phyloP scores from a whole-genome alignment of 768 basidiomycete species.

The Russula dissimulans region DNA sequence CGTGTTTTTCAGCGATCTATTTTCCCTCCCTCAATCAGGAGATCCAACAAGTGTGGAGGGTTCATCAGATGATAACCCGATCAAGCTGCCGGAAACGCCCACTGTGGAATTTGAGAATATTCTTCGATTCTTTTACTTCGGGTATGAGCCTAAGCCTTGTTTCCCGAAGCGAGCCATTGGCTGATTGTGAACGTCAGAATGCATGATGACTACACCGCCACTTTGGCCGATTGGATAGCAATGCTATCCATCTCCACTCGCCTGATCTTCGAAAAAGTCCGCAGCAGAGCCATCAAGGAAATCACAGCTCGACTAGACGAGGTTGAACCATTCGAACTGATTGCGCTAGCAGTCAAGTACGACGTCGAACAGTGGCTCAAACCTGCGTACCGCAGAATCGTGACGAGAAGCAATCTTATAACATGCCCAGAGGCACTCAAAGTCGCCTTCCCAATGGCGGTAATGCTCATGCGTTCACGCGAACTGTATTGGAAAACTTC shows the following conservation, averaged over 20 bases:
- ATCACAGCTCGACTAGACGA: conserved; percentile 1
- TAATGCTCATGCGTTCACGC: conserved; percentile 13
- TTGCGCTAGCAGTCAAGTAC: conserved; percentile 18
- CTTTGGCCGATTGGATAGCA: conserved; percentile 16
- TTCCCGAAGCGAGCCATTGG: not conserved
- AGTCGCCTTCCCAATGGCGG: not conserved
- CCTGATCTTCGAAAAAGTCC: conserved; percentile 11
- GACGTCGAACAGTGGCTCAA: conserved; percentile 20
- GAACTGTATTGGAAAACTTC: conserved; percentile 2
- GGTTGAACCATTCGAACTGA: conserved; percentile 16
- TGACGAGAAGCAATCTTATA: not conserved
- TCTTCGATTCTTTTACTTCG: conserved; percentile 19
- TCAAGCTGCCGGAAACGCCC: conserved; percentile 14
- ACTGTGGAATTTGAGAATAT: conserved; percentile 16
- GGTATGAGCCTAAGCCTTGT: conserved; percentile 5
- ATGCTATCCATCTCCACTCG: conserved; percentile 17
- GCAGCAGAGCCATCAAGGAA: conserved; percentile 15
- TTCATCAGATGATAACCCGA: conserved; percentile 17
- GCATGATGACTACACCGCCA: conserved; percentile 1
- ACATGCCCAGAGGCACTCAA: not conserved
- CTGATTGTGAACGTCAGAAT: conserved; percentile 4
- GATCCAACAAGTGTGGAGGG: conserved; percentile 15
- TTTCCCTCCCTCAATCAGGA: conserved; percentile 16
- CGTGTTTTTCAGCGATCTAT: conserved; percentile 14
- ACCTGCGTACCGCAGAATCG: conserved; percentile 12